phyloP scores from a whole-genome alignment of 2,329 filamentous ascomycete species.

The Ramichloridium luteum region DNA sequence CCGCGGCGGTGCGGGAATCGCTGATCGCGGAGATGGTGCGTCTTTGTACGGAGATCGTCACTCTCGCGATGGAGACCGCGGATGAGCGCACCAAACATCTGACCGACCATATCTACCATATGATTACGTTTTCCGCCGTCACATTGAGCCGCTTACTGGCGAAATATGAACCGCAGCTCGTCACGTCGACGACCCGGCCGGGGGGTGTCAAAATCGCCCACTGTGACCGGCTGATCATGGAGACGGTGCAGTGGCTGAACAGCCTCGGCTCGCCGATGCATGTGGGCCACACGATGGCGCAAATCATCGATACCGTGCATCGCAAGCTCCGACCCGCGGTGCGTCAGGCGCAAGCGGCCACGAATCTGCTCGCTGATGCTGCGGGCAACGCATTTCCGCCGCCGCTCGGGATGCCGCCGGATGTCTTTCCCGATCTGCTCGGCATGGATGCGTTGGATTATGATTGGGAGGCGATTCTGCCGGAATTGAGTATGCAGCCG shows the following conservation, averaged over 20 bases:
- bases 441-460: slow-evolving; percentile 5
- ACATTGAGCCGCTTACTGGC: slow-evolving; percentile 28
- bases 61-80: slow-evolving; percentile 31
- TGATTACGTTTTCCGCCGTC: slow-evolving; percentile 35
- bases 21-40: slow-evolving; percentile 29
- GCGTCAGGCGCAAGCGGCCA: background rate
- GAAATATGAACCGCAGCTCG: slow-evolving; percentile 4
- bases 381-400: too few relatives aligned
- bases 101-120: slow-evolving; percentile 37
- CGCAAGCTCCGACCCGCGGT: slow-evolving; percentile 5
- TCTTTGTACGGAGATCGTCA: slow-evolving; percentile 29
- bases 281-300: slow-evolving; percentile 5
- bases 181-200: too few relatives aligned
- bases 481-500: too few relatives aligned
- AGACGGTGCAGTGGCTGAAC: slow-evolving; percentile 4
- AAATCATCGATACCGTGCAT: slow-evolving; percentile 6
- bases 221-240: slow-evolving; percentile 2
- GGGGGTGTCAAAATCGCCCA: too few relatives aligned
- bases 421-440: slow-evolving; percentile 6
- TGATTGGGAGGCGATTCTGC: slow-evolving; percentile 7
- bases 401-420: too few relatives aligned
- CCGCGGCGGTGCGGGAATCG: slow-evolving; percentile 7
- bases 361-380: too few relatives aligned
- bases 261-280: slow-evolving; percentile 5
- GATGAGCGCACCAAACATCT: slow-evolving; percentile 35